phyloP scores from a whole-genome alignment of 495 filamentous ascomycete genomes.

The Bombardia bombarda region DNA sequence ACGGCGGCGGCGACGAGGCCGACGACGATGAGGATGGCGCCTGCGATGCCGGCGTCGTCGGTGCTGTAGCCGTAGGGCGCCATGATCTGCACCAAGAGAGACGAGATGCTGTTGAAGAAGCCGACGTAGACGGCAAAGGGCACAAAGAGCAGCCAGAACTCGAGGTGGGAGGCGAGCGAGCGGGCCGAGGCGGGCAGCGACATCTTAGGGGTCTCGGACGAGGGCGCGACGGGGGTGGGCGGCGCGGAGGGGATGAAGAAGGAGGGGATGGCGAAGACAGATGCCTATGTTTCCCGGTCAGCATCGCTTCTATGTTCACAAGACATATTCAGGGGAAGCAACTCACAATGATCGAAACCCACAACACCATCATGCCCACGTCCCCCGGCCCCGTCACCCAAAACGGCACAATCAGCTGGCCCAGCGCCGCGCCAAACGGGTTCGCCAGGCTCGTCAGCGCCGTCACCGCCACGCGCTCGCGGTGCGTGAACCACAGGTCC shows the following conservation, averaged over 20 bases:
- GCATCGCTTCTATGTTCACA: too few relatives aligned
- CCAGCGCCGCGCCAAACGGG: constrained; percentile 80
- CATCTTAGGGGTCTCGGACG: constrained; percentile 37
- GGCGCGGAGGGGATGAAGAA: constrained; percentile 78
- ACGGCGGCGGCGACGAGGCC: constrained; percentile 73
- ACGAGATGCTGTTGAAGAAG: constrained; percentile 87
- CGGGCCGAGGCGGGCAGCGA: constrained; percentile 43
- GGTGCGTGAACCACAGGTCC: constrained; percentile 87
- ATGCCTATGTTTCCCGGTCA: constrained; percentile 40
- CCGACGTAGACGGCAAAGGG: constrained; percentile 81
- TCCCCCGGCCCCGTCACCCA: constrained; percentile 55
- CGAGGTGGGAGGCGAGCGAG: constrained; percentile 39
- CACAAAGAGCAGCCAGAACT: constrained; percentile 70
- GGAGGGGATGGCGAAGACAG: constrained; percentile 63
- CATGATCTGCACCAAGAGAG: constrained; percentile 85
- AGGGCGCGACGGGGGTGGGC: constrained; percentile 58
- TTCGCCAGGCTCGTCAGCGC: constrained; percentile 80
- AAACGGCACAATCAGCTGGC: constrained; percentile 75
- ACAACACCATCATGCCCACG: constrained; percentile 77
- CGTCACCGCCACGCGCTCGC: constrained; percentile 78
- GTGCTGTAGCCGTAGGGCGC: constrained; percentile 72
- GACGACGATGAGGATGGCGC: constrained; percentile 82
- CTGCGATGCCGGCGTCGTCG: constrained; percentile 79
- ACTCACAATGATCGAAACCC: constrained; percentile 74
- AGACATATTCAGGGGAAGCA: too few relatives aligned